Percentiles rank a stretch among this genome's conserved stretches.
These are phyloP conservation scores for Chrysanthemum seticuspe DNA, from an alignment of 129 eudicot genomes.

Conservation along the genomic window DNA sequence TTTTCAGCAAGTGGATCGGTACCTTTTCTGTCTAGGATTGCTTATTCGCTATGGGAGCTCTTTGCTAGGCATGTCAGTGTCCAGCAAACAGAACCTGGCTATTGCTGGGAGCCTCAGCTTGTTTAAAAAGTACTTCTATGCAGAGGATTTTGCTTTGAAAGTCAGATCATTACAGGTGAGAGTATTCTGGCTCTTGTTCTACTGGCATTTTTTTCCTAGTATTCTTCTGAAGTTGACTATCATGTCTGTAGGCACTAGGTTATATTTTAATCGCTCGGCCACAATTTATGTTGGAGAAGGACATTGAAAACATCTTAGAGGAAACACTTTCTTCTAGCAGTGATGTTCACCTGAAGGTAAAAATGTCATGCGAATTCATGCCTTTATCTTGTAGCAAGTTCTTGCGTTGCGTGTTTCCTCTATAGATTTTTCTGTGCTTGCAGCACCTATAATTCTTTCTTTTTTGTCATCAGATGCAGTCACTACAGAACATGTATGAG, in stretches of 20 bases:
- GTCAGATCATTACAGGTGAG: constrained; percentile 86
- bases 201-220: not conserved
- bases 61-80: constrained; percentile 47
- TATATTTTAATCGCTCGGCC: constrained; percentile 88
- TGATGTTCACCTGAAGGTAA: constrained; percentile 86
- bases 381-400: not conserved
- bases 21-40: constrained; percentile 94
- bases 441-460: not conserved
- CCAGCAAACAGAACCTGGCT: constrained; percentile 48
- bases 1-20: constrained; percentile 91
- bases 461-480: constrained; percentile 70
- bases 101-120: constrained; percentile 52
- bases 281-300: constrained; percentile 85
- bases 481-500: constrained; percentile 83
- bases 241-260: constrained; percentile 74
- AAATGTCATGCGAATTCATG: not conserved
- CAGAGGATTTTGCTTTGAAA: constrained; percentile 80
- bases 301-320: constrained; percentile 72
- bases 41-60: constrained; percentile 88
- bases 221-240: constrained; percentile 23
- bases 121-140: constrained; percentile 81
- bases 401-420: not conserved
- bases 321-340: constrained; percentile 63
- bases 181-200: constrained; percentile 4
- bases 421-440: not conserved